Percentiles rank a stretch among this genome's conserved stretches.
phyloP scores from a whole-genome alignment of 345 rosid species.

The Eucalyptus cloeziana region DNA sequence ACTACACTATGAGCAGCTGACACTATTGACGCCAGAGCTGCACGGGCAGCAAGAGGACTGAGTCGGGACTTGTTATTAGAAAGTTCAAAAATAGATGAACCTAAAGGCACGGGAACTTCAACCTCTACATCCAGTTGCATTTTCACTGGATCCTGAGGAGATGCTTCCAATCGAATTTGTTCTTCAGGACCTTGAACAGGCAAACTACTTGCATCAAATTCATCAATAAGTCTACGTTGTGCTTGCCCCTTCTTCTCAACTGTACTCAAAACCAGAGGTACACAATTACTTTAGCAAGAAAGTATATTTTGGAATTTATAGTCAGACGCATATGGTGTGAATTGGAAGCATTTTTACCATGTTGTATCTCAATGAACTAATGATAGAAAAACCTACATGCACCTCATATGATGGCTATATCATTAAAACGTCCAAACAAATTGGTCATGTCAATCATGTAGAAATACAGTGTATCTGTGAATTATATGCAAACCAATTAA shows the following conservation, averaged over 20 bases:
- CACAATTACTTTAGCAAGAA: background rate
- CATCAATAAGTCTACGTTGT: background rate
- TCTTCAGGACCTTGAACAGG: background rate
- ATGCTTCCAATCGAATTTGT: background rate
- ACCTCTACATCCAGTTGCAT: background rate
- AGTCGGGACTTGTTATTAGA: background rate
- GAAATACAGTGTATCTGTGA: background rate
- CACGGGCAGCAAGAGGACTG: conserved; percentile 21
- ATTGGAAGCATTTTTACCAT: background rate
- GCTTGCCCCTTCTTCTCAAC: background rate
- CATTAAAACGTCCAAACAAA: background rate
- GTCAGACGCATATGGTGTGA: background rate
- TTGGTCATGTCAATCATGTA: background rate
- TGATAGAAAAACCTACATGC: background rate
- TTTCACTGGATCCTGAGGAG: background rate
- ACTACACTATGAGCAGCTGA: background rate
- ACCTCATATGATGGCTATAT: background rate
- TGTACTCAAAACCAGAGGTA: background rate
- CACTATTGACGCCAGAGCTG: conserved; percentile 7
- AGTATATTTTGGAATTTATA: background rate
- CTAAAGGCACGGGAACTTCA: background rate
- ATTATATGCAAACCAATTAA: background rate
- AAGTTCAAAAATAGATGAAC: background rate
- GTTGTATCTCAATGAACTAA: background rate
- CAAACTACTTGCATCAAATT: background rate